Percentiles rank a stretch among this genome's conserved stretches.
Evolutionary conservation across 306 rosid genomes (phyloP).

Genomic region (Mimosa pudica): DNA sequence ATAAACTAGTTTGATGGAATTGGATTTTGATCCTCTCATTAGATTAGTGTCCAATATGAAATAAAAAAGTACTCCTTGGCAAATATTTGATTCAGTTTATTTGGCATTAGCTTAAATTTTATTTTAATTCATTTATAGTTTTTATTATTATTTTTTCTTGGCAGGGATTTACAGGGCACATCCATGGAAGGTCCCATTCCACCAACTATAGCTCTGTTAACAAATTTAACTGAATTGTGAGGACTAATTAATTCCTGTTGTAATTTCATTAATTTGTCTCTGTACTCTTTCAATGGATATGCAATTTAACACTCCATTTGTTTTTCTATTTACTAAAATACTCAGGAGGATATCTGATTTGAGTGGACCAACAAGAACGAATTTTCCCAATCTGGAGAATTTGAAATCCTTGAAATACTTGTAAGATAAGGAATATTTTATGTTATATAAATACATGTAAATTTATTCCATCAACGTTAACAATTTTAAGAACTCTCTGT

Average conservation of each 20-base stretch:
- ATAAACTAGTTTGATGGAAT: not conserved
- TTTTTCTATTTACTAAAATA: not conserved
- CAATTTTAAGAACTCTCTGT: not conserved
- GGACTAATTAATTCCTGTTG: constrained; percentile 29
- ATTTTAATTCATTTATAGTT: not conserved
- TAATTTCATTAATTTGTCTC: not conserved
- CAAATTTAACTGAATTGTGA: constrained; percentile 54
- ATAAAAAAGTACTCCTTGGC: too few relatives aligned
- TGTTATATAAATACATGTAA: not conserved
- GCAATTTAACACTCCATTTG: not conserved
- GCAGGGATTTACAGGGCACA: constrained; percentile 15
- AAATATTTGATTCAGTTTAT: too few relatives aligned
- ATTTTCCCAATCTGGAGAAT: constrained; percentile 47
- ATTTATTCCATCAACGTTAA: not conserved
- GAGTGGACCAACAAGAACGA: constrained; percentile 17
- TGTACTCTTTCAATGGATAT: constrained; percentile 3
- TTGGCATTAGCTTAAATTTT: not conserved
- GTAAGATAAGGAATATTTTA: constrained; percentile 52
- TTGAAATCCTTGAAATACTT: constrained; percentile 29
- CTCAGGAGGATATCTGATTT: constrained; percentile 20
- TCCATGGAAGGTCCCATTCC: constrained; percentile 39
- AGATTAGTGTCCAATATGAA: too few relatives aligned
- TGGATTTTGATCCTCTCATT: not conserved
- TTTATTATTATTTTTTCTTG: not conserved
- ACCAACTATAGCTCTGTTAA: constrained; percentile 47